A percentile compares a stretch with the other conserved stretches of the same genome.
phyloP scores from a whole-genome alignment of 2,329 filamentous ascomycete species.

The Metarhizium guizhouense region DNA sequence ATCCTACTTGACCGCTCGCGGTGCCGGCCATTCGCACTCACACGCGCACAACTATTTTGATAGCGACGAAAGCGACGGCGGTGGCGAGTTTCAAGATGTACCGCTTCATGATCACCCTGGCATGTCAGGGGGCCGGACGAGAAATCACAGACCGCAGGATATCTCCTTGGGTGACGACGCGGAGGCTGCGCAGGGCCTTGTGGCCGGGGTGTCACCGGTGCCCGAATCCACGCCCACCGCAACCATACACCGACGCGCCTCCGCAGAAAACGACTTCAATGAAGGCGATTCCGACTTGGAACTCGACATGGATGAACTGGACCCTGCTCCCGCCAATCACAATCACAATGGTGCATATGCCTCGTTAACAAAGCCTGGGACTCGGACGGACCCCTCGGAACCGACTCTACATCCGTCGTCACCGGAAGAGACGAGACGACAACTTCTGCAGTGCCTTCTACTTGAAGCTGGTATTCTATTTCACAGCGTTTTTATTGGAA shows the following conservation, averaged over 20 bases:
- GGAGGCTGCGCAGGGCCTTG: slow-evolving; percentile 44
- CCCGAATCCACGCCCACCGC: slow-evolving; percentile 41
- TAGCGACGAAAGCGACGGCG: slow-evolving; percentile 36
- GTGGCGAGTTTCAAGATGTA: slow-evolving; percentile 18
- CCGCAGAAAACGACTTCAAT: slow-evolving; percentile 23
- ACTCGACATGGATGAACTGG: slow-evolving; percentile 52
- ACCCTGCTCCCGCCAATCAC: slow-evolving; percentile 26
- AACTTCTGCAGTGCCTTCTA: slow-evolving; percentile 68
- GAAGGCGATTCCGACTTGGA: slow-evolving; percentile 49
- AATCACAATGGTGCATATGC: slow-evolving; percentile 18
- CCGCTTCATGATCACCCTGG: slow-evolving; percentile 14
- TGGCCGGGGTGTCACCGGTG: slow-evolving; percentile 49
- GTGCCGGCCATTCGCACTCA: slow-evolving; percentile 52
- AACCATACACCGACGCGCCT: slow-evolving; percentile 14
- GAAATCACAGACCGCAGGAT: slow-evolving; percentile 33
- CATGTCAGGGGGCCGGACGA: slow-evolving; percentile 28
- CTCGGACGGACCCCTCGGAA: not conserved
- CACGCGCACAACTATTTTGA: slow-evolving; percentile 42
- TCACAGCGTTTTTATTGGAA: slow-evolving; percentile 79
- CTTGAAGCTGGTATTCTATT: slow-evolving; percentile 79
- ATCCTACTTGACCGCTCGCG: slow-evolving; percentile 73
- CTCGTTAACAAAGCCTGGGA: slow-evolving; percentile 19
- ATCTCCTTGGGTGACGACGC: slow-evolving; percentile 40
- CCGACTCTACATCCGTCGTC: slow-evolving; percentile 19
- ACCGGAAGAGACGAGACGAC: slow-evolving; percentile 53